A percentile compares a stretch with the other conserved stretches of the same genome.
phyloP scores from a whole-genome alignment of 768 basidiomycete genomes.

The Hericium alpestre region DNA sequence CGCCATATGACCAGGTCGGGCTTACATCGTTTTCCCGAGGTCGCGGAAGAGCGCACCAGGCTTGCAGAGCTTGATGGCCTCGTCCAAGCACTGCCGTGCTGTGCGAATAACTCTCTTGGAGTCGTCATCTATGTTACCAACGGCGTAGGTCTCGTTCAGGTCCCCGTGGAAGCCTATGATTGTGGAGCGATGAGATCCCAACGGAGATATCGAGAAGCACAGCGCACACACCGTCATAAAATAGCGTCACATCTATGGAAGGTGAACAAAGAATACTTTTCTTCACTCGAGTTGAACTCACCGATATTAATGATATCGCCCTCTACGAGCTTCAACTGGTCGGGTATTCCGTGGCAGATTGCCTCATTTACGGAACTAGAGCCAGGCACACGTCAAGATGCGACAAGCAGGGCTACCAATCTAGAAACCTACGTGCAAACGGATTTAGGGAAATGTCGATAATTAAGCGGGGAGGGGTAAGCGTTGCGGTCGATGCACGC shows the following conservation, averaged over 20 bases:
- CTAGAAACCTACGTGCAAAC: slow-evolving; percentile 74
- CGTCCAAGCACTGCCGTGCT: slow-evolving; percentile 76
- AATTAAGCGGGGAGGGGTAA: slow-evolving; percentile 92
- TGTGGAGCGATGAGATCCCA: neutral
- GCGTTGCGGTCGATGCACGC: slow-evolving; percentile 82
- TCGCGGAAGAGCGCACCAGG: slow-evolving; percentile 87
- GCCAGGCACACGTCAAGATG: neutral
- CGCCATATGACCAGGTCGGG: slow-evolving; percentile 13
- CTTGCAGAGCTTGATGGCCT: slow-evolving; percentile 85
- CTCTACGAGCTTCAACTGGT: slow-evolving; percentile 70
- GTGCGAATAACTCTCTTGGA: slow-evolving; percentile 74
- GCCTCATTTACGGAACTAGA: slow-evolving; percentile 83
- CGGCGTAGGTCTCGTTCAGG: slow-evolving; percentile 87
- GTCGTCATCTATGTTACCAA: slow-evolving; percentile 76
- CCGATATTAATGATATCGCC: slow-evolving; percentile 97
- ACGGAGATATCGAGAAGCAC: neutral
- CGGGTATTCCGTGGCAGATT: slow-evolving; percentile 96
- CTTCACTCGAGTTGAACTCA: slow-evolving; percentile 18
- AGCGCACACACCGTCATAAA: slow-evolving; percentile 52
- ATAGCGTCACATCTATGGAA: slow-evolving; percentile 63
- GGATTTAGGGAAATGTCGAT: slow-evolving; percentile 87
- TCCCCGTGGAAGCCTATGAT: slow-evolving; percentile 78
- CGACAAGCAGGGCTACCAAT: slow-evolving; percentile 1
- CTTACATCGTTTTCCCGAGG: slow-evolving; percentile 78
- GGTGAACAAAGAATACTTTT: slow-evolving; percentile 4